These are phyloP conservation scores for Nicotiana paniculata DNA, from an alignment of 257 asterid species.

Conservation along the genomic window DNA sequence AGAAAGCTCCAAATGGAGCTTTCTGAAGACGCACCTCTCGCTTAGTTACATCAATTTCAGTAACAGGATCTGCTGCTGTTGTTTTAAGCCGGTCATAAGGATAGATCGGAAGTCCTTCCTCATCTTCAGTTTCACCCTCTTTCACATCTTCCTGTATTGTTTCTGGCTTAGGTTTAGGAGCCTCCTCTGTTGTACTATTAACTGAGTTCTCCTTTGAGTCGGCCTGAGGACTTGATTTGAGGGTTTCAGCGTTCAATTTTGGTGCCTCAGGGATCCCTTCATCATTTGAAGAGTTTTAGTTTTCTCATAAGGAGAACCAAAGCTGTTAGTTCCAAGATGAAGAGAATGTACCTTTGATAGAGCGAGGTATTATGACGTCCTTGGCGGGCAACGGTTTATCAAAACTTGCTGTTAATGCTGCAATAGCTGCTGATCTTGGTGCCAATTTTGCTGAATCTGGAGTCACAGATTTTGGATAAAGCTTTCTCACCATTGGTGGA, in stretches of 20 bases:
- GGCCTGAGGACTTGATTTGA: conserved; percentile 38
- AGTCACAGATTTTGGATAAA: conserved; percentile 83
- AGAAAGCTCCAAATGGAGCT: not conserved
- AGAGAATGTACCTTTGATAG: conserved; percentile 49
- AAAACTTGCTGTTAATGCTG: conserved; percentile 55
- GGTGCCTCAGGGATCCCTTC: conserved; percentile 53
- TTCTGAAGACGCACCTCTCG: conserved; percentile 62
- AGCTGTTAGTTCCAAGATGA: not conserved
- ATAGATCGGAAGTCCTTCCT: conserved; percentile 62
- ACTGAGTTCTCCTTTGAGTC: conserved; percentile 54
- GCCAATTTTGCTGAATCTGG: conserved; percentile 54
- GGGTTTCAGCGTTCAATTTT: conserved; percentile 34
- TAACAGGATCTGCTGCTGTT: conserved; percentile 53
- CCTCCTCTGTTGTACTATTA: conserved; percentile 36
- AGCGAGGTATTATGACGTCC: conserved; percentile 48
- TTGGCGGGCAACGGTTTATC: conserved; percentile 67
- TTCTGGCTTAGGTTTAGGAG: conserved; percentile 62
- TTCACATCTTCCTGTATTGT: conserved; percentile 78
- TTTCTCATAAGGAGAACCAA: not conserved
- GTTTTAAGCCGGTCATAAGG: conserved; percentile 82
- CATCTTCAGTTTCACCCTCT: conserved; percentile 88
- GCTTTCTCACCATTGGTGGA: conserved; percentile 78
- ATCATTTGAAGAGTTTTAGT: conserved; percentile 5
- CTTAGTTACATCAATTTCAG: conserved; percentile 78
- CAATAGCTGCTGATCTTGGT: conserved; percentile 63